Conservation (phyloP, 352 stramenopile genomes). For the Globisporangium paroecandrum region DNA sequence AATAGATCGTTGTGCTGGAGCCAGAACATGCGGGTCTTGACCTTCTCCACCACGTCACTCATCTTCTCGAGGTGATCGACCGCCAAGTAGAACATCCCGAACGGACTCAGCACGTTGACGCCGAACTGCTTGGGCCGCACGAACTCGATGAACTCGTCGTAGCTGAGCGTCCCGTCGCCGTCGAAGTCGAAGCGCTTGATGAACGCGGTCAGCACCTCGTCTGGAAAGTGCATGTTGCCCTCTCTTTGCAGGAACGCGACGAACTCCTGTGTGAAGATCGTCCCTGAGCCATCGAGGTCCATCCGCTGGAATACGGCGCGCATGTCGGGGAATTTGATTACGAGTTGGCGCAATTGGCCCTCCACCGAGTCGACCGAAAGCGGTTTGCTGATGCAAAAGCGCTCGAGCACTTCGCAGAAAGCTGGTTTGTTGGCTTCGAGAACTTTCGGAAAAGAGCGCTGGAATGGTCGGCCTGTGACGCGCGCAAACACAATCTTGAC, state of each 20-base stretch:
- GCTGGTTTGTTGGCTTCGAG: background rate
- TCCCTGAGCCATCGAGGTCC: slow-evolving; percentile 33
- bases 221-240: slow-evolving; percentile 29
- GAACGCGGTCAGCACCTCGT: slow-evolving; percentile 30
- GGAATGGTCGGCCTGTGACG: slow-evolving; percentile 21
- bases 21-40: slow-evolving; percentile 52
- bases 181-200: slow-evolving; percentile 45
- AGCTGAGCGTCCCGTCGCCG: slow-evolving; percentile 37
- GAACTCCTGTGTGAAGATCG: slow-evolving; percentile 30
- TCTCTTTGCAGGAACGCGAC: slow-evolving; percentile 30
- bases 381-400: slow-evolving; percentile 26
- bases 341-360: slow-evolving; percentile 34
- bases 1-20: slow-evolving; percentile 56
- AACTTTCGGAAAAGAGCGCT: slow-evolving; percentile 16
- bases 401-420: slow-evolving; percentile 30
- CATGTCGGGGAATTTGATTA: slow-evolving; percentile 26
- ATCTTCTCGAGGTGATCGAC: slow-evolving; percentile 27
- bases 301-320: slow-evolving; percentile 26
- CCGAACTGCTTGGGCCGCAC: slow-evolving; percentile 41
- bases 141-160: slow-evolving; percentile 48
- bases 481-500: slow-evolving; percentile 31
- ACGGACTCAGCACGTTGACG: slow-evolving; percentile 41
- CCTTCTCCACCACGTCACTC: slow-evolving; percentile 29
- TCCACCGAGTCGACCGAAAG: slow-evolving; percentile 40
- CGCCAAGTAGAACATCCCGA: slow-evolving; percentile 42